Evolutionary conservation across 441 rosid species (phyloP).

Genomic region (Erodium chrysanthum): DNA sequence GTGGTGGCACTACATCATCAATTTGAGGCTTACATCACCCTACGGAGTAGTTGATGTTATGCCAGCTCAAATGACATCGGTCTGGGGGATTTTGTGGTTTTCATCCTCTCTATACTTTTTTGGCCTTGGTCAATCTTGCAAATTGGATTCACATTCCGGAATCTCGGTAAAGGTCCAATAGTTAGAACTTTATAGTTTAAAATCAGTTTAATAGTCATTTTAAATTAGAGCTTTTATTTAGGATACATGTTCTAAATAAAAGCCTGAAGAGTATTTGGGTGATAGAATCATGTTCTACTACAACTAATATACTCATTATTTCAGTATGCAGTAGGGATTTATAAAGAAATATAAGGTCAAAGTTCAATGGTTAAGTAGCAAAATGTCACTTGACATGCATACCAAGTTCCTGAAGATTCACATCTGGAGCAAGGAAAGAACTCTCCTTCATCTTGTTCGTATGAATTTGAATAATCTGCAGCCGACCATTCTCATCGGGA

Average conservation of each 20-base stretch:
- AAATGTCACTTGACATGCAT: constrained; percentile 19
- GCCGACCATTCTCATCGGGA: constrained; percentile 97
- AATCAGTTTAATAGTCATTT: too few relatives aligned
- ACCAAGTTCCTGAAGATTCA: constrained; percentile 90
- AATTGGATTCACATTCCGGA: too few relatives aligned
- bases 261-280: too few relatives aligned
- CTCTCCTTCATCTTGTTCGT: constrained; percentile 96
- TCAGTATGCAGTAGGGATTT: background rate
- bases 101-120: too few relatives aligned
- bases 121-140: too few relatives aligned
- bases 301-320: background rate
- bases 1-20: too few relatives aligned
- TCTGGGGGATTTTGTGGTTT: too few relatives aligned
- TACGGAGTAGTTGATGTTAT: too few relatives aligned
- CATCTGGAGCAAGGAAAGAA: constrained; percentile 82
- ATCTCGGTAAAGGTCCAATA: too few relatives aligned
- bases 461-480: constrained; percentile 94
- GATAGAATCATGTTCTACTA: background rate
- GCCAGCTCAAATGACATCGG: too few relatives aligned
- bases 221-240: background rate
- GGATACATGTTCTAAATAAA: background rate
- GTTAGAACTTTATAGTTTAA: too few relatives aligned
- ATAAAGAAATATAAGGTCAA: background rate
- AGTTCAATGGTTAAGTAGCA: background rate
- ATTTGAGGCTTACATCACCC: too few relatives aligned